Evolutionary conservation across 2,329 filamentous ascomycete genomes (phyloP).

Genomic region (Cyphellophora europaea): DNA sequence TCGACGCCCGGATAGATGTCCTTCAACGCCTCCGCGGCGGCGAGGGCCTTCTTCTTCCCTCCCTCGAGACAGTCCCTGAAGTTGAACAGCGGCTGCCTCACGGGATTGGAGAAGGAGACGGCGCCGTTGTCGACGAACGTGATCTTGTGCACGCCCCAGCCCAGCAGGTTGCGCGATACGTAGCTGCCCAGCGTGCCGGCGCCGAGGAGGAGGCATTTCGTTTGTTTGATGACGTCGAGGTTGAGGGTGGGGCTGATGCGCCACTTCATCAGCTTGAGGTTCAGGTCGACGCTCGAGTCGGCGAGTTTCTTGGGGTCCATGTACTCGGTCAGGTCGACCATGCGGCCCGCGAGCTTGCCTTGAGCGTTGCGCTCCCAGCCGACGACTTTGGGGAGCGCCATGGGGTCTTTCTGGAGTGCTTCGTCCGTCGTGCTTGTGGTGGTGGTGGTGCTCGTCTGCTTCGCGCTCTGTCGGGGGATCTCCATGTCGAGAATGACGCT

Average conservation of each 20-base stretch:
- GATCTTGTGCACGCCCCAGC: slow-evolving; percentile 91
- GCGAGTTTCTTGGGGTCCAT: slow-evolving; percentile 83
- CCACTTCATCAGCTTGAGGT: slow-evolving; percentile 98
- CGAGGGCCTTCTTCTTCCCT: slow-evolving; percentile 70
- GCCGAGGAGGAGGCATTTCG: slow-evolving; percentile 81
- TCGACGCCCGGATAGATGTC: slow-evolving; percentile 89
- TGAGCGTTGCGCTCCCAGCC: slow-evolving; percentile 84
- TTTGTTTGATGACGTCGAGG: slow-evolving; percentile 78
- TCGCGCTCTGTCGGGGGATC: slow-evolving; percentile 6
- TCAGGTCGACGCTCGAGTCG: slow-evolving; percentile 90
- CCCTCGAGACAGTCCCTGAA: slow-evolving; percentile 84
- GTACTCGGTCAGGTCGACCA: slow-evolving; percentile 79
- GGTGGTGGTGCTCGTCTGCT: slow-evolving; percentile 7
- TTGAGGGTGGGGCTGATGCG: slow-evolving; percentile 81
- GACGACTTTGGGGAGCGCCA: slow-evolving; percentile 72
- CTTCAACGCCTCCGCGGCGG: slow-evolving; percentile 69
- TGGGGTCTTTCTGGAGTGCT: slow-evolving; percentile 37
- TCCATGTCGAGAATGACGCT: slow-evolving; percentile 65
- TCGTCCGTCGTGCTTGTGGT: slow-evolving; percentile 22
- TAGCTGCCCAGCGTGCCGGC: slow-evolving; percentile 92
- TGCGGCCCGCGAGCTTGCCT: slow-evolving; percentile 67
- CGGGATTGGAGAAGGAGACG: slow-evolving; percentile 94
- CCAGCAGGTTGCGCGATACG: slow-evolving; percentile 82
- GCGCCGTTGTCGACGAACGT: slow-evolving; percentile 90
- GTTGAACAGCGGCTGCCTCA: slow-evolving; percentile 83